These are phyloP conservation scores for Aurifilum marmelostoma DNA, from an alignment of 2,329 filamentous ascomycete genomes.

Conservation along the genomic window DNA sequence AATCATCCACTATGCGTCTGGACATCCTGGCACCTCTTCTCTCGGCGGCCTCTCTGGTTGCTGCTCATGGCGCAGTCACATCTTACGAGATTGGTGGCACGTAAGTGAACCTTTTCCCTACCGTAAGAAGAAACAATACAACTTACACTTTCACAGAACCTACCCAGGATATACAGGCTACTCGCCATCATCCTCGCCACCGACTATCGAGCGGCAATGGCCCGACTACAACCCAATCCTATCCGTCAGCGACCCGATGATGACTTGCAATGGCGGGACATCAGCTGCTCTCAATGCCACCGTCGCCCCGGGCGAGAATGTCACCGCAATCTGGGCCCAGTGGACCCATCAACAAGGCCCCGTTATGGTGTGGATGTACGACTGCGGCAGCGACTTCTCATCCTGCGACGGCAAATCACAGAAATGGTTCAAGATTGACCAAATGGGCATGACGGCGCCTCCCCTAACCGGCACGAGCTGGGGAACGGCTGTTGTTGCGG, in stretches of 20 bases:
- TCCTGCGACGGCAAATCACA: constrained; percentile 55
- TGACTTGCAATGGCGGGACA: constrained; percentile 60
- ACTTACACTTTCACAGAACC: constrained; percentile 24
- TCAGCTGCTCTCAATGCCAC: constrained; percentile 49
- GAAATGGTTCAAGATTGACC: constrained; percentile 63
- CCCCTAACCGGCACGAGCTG: constrained; percentile 50
- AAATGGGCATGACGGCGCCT: constrained; percentile 52
- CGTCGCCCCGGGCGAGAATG: constrained; percentile 49
- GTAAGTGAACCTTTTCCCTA: neutral
- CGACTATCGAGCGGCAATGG: constrained; percentile 63
- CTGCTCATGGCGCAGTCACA: constrained; percentile 45
- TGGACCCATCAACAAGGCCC: constrained; percentile 63
- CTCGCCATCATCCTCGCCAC: constrained; percentile 49
- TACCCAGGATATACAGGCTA: constrained; percentile 54
- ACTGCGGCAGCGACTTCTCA: constrained; percentile 52
- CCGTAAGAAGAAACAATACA: neutral
- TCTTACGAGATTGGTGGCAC: constrained; percentile 52
- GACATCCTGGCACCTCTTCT: constrained; percentile 24
- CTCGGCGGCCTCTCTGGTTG: constrained; percentile 35
- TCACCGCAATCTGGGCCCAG: constrained; percentile 57
- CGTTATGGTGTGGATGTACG: constrained; percentile 61
- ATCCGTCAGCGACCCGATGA: constrained; percentile 50
- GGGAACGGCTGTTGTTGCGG: constrained; percentile 51
- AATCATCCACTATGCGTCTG: constrained; percentile 28
- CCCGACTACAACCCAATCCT: constrained; percentile 59